Base-by-base conservation (phyloP, 2,329 filamentous ascomycete species). In the Aureobasidium sp. region DNA sequence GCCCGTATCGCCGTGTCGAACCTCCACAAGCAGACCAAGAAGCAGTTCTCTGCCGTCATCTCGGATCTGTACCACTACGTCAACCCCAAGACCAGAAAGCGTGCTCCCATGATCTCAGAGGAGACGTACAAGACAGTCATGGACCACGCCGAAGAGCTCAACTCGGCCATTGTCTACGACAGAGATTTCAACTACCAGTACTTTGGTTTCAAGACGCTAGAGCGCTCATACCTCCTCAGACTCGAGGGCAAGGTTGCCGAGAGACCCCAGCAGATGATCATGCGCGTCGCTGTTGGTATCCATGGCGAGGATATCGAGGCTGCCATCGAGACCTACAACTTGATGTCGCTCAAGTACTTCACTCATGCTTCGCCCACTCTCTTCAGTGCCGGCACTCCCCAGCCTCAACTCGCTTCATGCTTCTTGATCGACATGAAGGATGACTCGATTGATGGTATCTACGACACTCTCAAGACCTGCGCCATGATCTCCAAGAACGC, bases 171-270 rank as follows among this genome's bases (percentile, higher is more conserved):
- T 75, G 93, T 99, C 71, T 99, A 97, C 72, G 94, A 99, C 80
- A 89, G 94, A 69, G 94, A 99, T 76, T 99, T 99, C 84, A 97
- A 97, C 84, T 99, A 99, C 82, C 94, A 99, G 81, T 99, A 96
- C 81, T 99, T 99, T 72, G 94, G 94, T 67, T 99, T 99, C 87
- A 99, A 99, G 85, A 99, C 94, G 8, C 82, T 99, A 42, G 94
- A 99, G 82, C 88, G 94, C 64, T 99, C 94, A 72, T 99, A 99
- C 73, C 87, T 99, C 58, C 87, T 99, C 68, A 92, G 95, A 74
- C 89, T 97, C 68, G 85, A 97, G 71, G 92, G 91, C 75, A 96
- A 97, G 80, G 91, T 97, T 73, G 93, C 92, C 58, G 94, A 99
- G 81, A 87, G 94, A 71, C 94, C 94, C 48, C 94, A 99, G 79